Base-by-base conservation (phyloP, 441 rosid species). In the Corymbia calophylla region DNA sequence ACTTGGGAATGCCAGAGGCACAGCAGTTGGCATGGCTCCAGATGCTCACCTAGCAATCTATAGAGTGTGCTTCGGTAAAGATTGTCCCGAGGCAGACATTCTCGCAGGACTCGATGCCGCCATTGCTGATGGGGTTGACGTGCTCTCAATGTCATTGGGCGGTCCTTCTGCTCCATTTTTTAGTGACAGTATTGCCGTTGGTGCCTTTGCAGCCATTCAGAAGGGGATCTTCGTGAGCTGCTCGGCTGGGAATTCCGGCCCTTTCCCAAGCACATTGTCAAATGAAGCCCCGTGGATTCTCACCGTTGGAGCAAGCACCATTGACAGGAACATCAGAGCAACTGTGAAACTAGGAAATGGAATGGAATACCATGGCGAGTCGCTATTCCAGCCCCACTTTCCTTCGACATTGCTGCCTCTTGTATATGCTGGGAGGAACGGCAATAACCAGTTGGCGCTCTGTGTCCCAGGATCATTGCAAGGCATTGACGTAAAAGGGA, bases 1-100 rank as follows among this genome's bases (percentile, higher is more conserved):
- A 47, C 92, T 94, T 29, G 97, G 98, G 15, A 86, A 92, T 17
- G 97, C 97, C 32, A 94, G 93, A 80, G 99, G 98, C n/a, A 95
- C 97, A 25, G 98, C 99, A 6, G 94, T 88, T 11, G 99, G 99
- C 0, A 95, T 96, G 62, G 97, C 99, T 18, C 99, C 98, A n/a
- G 89, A 86, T 87, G 98, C 98, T 77, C 97, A 95, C 92, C 53
- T 97, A 47, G 98, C 97, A 12, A 91, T 96, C 21, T 97, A 97
- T 91, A 95, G 94, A 89, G 97, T 95, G 48, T 96, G 98, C 35
- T 90, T 89, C 3, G 91, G 90, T 3, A 92, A 44, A 3, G 90
- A 88, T 15, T 97, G 98, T 84, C 47, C 86, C 10, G 96, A 93
- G 49, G 93, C 93, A 64, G 92, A 89, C 64, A 93, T 93, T 48